Conservation (phyloP, 768 basidiomycete species). For the Crucibulum laeve region DNA sequence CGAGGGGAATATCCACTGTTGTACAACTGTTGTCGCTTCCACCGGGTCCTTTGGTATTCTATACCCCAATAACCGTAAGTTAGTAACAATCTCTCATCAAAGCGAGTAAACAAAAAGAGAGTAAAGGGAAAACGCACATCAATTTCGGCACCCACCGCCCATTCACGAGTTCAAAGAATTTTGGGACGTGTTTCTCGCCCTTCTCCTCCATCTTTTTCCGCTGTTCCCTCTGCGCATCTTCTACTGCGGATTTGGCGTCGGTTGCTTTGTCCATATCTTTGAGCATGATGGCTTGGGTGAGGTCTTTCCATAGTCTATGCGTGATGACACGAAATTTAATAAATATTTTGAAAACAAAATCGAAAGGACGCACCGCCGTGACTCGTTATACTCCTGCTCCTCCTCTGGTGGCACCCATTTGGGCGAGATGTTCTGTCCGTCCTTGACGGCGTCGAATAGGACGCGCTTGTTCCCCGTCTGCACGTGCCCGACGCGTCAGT, state of each 20-base stretch:
- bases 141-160: conserved; percentile 85
- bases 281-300: conserved; percentile 80
- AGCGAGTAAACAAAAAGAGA: conserved; percentile 3
- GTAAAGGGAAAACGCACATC: conserved; percentile 38
- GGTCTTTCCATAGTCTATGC: conserved; percentile 69
- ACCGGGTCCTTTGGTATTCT: conserved; percentile 72
- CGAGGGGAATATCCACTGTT: conserved; percentile 73
- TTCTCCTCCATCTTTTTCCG: conserved; percentile 71
- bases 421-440: conserved; percentile 68
- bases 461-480: conserved; percentile 69
- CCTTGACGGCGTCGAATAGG: conserved; percentile 79
- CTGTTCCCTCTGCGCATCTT: conserved; percentile 86
- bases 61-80: too few relatives aligned
- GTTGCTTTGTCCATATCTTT: conserved; percentile 97
- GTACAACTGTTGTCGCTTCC: conserved; percentile 60
- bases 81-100: too few relatives aligned
- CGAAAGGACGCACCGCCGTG: conserved; percentile 55
- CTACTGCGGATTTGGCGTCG: conserved; percentile 82
- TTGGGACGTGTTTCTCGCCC: conserved; percentile 63
- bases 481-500: too few relatives aligned
- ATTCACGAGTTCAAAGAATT: conserved; percentile 75
- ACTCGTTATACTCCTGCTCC: conserved; percentile 89
- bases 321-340: neutral
- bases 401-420: conserved; percentile 85
- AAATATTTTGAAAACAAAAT: neutral